Conservation (phyloP, 495 filamentous ascomycete genomes). For the Aspergillus incahuasiensis region DNA sequence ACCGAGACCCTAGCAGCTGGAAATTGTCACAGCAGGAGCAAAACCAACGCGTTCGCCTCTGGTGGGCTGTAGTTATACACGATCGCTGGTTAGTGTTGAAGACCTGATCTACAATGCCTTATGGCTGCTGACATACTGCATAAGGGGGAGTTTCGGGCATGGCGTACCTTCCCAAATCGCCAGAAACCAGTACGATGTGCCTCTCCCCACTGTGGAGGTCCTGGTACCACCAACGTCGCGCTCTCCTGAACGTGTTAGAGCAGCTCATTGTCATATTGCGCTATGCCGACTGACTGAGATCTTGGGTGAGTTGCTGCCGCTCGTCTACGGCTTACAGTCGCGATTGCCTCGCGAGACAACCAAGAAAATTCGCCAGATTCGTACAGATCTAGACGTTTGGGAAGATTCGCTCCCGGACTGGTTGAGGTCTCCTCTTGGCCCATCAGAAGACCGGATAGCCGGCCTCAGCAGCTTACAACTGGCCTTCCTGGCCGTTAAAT, state of each 20-base stretch:
- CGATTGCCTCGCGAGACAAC: slow-evolving; percentile 39
- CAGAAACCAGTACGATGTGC: slow-evolving; percentile 52
- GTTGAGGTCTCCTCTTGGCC: slow-evolving; percentile 28
- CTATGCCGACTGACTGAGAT: slow-evolving; percentile 51
- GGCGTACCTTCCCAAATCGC: slow-evolving; percentile 48
- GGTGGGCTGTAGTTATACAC: slow-evolving; percentile 53
- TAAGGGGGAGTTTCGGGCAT: slow-evolving; percentile 49
- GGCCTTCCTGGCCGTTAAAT: slow-evolving; percentile 47
- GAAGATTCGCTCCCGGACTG: slow-evolving; percentile 44
- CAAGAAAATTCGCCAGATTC: slow-evolving; percentile 38
- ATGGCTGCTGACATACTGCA: not conserved
- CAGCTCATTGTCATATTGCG: slow-evolving; percentile 47
- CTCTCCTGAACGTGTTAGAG: slow-evolving; percentile 38
- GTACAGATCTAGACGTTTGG: slow-evolving; percentile 45
- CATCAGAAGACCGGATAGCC: slow-evolving; percentile 30
- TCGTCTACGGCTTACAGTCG: slow-evolving; percentile 45
- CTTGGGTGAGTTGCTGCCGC: slow-evolving; percentile 45
- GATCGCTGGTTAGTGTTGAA: slow-evolving; percentile 42
- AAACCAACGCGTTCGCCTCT: slow-evolving; percentile 43
- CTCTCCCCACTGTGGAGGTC: slow-evolving; percentile 42
- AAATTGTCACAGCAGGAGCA: slow-evolving; percentile 45
- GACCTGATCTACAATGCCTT: not conserved
- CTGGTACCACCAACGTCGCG: slow-evolving; percentile 31
- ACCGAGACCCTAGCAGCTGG: slow-evolving; percentile 47
- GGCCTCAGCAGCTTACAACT: slow-evolving; percentile 49